Conservation (phyloP, 495 filamentous ascomycete genomes). For the Geopyxis carbonaria region DNA sequence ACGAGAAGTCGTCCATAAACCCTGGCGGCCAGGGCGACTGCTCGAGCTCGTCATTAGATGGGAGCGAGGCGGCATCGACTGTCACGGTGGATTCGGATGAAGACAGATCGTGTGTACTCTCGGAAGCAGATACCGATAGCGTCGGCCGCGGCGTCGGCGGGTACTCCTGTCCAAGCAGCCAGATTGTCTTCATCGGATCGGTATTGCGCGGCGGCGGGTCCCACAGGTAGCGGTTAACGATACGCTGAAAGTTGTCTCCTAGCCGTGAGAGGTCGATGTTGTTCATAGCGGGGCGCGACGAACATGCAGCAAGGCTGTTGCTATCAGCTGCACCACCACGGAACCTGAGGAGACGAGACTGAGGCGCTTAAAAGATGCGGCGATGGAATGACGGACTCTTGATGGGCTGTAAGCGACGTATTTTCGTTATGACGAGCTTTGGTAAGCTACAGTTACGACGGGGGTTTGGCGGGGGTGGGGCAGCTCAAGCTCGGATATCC, state of each 20-base stretch:
- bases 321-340: no score
- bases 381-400: no score
- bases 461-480: no score
- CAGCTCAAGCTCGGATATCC: no score
- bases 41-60: constrained; percentile 9
- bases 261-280: constrained; percentile 24
- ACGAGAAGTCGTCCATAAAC: constrained; percentile 87
- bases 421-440: no score
- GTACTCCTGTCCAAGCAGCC: constrained; percentile 77
- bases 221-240: constrained; percentile 79
- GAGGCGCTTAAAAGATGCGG: no score
- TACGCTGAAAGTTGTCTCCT: constrained; percentile 54
- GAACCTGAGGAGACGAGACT: no score
- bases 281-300: constrained; percentile 32
- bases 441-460: no score
- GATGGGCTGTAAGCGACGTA: no score
- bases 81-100: constrained; percentile 6
- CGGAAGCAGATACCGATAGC: constrained; percentile 11
- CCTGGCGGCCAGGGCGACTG: constrained; percentile 64
- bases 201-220: constrained; percentile 85
- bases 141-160: constrained; percentile 25
- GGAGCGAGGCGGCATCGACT: constrained; percentile 17
- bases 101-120: constrained; percentile 17
- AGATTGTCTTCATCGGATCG: constrained; percentile 50
- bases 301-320: no score